Conservation (phyloP, 345 rosid genomes). For the Heritiera fomes region DNA sequence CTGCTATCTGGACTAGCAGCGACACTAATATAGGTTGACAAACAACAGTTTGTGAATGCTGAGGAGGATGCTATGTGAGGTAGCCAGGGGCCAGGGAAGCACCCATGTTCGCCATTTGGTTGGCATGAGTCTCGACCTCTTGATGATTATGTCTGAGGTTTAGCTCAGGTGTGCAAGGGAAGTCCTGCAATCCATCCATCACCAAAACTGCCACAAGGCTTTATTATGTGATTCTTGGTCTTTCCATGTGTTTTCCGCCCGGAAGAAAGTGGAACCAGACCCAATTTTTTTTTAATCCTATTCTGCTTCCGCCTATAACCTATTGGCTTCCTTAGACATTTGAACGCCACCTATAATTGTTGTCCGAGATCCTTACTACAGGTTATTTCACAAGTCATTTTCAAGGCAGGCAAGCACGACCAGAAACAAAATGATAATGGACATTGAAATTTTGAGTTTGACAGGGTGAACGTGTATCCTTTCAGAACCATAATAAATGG, state of each 20-base stretch:
- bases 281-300: not conserved
- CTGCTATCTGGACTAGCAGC: not conserved
- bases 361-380: not conserved
- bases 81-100: not conserved
- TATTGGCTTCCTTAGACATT: not conserved
- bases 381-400: not conserved
- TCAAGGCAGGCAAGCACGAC: slow-evolving; percentile 1
- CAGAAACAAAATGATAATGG: not conserved
- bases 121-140: not conserved
- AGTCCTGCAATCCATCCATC: too few species aligned
- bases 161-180: too few species aligned
- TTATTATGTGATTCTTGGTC: not conserved
- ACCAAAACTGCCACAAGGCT: too few species aligned
- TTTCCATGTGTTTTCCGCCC: not conserved
- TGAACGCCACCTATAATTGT: not conserved
- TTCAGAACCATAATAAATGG: not conserved
- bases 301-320: not conserved
- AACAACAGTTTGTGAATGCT: not conserved
- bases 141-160: not conserved
- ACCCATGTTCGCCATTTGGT: not conserved
- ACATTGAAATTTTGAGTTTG: not conserved
- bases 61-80: not conserved
- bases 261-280: not conserved
- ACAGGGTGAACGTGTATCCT: not conserved
- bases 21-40: not conserved